Conservation (phyloP, 108 stramenopile species). For the Stephanodiscus minutulus region DNA sequence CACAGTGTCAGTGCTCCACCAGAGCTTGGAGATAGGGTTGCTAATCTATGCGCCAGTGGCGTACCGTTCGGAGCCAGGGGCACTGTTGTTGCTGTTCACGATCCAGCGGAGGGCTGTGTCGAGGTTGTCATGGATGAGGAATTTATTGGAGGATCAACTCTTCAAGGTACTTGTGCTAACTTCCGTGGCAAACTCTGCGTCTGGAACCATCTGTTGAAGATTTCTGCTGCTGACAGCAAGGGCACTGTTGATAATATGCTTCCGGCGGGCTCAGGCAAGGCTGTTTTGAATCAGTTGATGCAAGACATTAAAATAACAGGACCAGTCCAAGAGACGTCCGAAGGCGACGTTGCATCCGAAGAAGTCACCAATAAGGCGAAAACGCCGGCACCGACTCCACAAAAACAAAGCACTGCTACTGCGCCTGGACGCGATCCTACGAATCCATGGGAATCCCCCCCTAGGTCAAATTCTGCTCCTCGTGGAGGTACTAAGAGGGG, state of each 20-base stretch:
- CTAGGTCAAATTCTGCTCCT: slow-evolving; percentile 36
- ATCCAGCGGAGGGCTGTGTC: slow-evolving; percentile 86
- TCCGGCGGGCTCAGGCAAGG: slow-evolving; percentile 69
- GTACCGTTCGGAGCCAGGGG: slow-evolving; percentile 97
- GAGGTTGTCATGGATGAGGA: slow-evolving; percentile 99
- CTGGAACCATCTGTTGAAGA: slow-evolving; percentile 88
- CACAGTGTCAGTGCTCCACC: slow-evolving; percentile 78
- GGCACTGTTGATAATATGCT: slow-evolving; percentile 74
- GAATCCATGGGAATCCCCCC: slow-evolving; percentile 28
- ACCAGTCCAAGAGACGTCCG: slow-evolving; percentile 8
- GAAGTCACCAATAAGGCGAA: background rate
- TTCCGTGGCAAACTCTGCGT: slow-evolving; percentile 93
- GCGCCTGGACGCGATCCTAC: slow-evolving; percentile 19
- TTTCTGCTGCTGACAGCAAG: slow-evolving; percentile 69
- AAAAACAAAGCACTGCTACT: slow-evolving; percentile 11
- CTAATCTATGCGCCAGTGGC: slow-evolving; percentile 88
- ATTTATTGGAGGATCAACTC: slow-evolving; percentile 92
- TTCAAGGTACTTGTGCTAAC: slow-evolving; percentile 94
- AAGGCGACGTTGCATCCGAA: slow-evolving; percentile 2
- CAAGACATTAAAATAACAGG: slow-evolving; percentile 50
- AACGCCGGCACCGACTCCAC: background rate
- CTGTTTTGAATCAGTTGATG: slow-evolving; percentile 62
- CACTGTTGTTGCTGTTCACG: slow-evolving; percentile 95
- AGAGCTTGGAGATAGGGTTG: slow-evolving; percentile 90
- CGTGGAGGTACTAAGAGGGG: slow-evolving; percentile 54